These are phyloP conservation scores for Streptanthus diversifolius DNA, from an alignment of 345 rosid species.

Conservation along the genomic window DNA sequence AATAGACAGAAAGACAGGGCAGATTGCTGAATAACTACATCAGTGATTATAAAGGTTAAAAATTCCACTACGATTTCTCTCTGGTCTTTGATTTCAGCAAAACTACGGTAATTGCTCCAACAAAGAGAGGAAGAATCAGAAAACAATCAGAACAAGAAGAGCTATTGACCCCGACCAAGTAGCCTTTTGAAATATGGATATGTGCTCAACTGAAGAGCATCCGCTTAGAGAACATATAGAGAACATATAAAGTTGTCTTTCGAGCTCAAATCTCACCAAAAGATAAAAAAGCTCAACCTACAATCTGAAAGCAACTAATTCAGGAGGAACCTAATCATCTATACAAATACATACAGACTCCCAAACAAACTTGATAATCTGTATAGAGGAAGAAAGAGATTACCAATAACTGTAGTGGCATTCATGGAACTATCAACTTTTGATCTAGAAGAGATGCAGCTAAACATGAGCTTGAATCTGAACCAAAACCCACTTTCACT, in stretches of 20 bases:
- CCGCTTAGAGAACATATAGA: neutral
- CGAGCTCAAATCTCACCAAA: neutral
- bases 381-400: neutral
- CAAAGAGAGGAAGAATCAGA: neutral
- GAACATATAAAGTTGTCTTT: neutral
- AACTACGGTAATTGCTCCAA: neutral
- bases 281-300: neutral
- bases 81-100: neutral
- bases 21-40: neutral
- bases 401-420: slow-evolving; percentile 43
- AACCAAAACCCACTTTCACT: slow-evolving; percentile 64
- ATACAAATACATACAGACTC: slow-evolving; percentile 2
- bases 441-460: slow-evolving; percentile 77
- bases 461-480: slow-evolving; percentile 47
- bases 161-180: neutral
- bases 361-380: neutral
- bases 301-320: slow-evolving; percentile 8
- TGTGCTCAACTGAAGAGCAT: neutral
- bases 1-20: neutral
- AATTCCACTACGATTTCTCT: neutral
- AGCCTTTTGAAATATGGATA: neutral
- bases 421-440: slow-evolving; percentile 73
- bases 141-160: neutral
- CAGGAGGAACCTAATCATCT: neutral
- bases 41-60: neutral